Percentiles rank a stretch among this genome's conserved stretches.
Evolutionary conservation across 345 rosid species (phyloP).

Genomic region (Sisymbrium altissimum): DNA sequence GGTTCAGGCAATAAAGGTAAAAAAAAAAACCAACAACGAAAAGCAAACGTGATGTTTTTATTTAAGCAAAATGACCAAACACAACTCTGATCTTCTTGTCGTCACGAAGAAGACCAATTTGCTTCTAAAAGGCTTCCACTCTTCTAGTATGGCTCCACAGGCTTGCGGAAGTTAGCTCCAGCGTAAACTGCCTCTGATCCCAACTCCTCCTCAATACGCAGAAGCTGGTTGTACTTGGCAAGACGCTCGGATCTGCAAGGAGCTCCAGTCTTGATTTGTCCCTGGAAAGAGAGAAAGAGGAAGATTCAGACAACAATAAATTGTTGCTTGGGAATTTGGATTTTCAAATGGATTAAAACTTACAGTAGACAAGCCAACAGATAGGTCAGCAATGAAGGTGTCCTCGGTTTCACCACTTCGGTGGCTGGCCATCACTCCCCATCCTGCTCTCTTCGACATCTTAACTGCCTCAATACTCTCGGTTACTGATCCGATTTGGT

Average conservation of each 20-base stretch:
- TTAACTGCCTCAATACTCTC: slow-evolving; percentile 97
- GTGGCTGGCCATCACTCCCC: slow-evolving; percentile 99
- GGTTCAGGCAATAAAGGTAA: not conserved
- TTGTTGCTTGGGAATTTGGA: not conserved
- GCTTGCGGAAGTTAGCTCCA: slow-evolving; percentile 76
- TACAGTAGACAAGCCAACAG: slow-evolving; percentile 95
- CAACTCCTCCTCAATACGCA: slow-evolving; percentile 94
- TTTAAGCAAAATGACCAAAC: slow-evolving; percentile 20
- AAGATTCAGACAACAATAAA: not conserved
- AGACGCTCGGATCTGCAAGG: slow-evolving; percentile 99
- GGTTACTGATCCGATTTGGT: slow-evolving; percentile 96
- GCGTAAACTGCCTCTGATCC: slow-evolving; percentile 83
- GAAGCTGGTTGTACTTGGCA: slow-evolving; percentile 93
- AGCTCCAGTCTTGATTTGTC: slow-evolving; percentile 97
- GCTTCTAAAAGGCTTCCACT: not conserved
- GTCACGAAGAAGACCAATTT: not conserved
- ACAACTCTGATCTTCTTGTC: slow-evolving; percentile 10
- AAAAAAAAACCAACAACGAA: slow-evolving; percentile 7
- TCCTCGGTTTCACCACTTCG: slow-evolving; percentile 98
- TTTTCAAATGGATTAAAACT: not conserved
- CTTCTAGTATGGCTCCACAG: slow-evolving; percentile 80
- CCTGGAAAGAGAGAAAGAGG: slow-evolving; percentile 42
- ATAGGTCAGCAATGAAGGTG: slow-evolving; percentile 90
- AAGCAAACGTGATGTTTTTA: slow-evolving; percentile 5
- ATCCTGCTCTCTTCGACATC: slow-evolving; percentile 97